Percentiles rank a stretch among this genome's conserved stretches.
These are phyloP conservation scores for Colletotrichum ledebouriae DNA, from an alignment of 2,329 filamentous ascomycete species.

Conservation along the genomic window DNA sequence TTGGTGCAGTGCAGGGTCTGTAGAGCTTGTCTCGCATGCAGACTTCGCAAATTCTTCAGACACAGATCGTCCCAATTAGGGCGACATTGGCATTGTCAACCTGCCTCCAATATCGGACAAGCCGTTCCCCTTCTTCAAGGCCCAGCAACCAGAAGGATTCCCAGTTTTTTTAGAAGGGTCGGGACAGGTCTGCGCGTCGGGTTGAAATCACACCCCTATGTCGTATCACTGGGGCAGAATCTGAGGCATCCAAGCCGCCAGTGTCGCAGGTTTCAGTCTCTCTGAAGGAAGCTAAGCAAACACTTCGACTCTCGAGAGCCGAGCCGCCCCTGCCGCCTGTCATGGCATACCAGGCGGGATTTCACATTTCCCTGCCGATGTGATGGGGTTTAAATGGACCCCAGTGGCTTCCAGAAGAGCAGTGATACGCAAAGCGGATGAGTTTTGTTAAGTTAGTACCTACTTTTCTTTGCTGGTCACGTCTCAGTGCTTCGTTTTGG, in stretches of 20 bases:
- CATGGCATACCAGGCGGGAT: background rate
- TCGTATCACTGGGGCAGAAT: constrained; percentile 39
- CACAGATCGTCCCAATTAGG: constrained; percentile 28
- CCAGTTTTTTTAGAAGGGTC: constrained; percentile 4
- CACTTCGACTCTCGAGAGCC: background rate
- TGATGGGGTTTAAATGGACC: constrained; percentile 18
- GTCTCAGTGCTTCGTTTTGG: no score
- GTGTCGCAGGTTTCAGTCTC: constrained; percentile 34
- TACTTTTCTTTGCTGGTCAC: background rate
- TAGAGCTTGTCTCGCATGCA: constrained; percentile 13
- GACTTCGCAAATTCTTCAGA: constrained; percentile 25
- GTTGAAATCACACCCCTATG: constrained; percentile 24
- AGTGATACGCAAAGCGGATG: background rate
- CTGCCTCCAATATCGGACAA: constrained; percentile 8
- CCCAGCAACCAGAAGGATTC: constrained; percentile 24
- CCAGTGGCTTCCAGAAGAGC: background rate
- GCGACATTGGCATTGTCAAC: constrained; percentile 16
- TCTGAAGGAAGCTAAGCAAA: constrained; percentile 9
- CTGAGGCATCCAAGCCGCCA: constrained; percentile 40
- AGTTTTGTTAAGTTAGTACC: background rate
- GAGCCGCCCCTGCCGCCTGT: background rate
- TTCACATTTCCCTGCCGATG: background rate
- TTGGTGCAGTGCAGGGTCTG: background rate
- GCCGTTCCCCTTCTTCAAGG: constrained; percentile 1
- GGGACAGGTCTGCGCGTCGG: constrained; percentile 21